Conservation (phyloP, 2,329 filamentous ascomycete genomes). For the Venturia carpophila region DNA sequence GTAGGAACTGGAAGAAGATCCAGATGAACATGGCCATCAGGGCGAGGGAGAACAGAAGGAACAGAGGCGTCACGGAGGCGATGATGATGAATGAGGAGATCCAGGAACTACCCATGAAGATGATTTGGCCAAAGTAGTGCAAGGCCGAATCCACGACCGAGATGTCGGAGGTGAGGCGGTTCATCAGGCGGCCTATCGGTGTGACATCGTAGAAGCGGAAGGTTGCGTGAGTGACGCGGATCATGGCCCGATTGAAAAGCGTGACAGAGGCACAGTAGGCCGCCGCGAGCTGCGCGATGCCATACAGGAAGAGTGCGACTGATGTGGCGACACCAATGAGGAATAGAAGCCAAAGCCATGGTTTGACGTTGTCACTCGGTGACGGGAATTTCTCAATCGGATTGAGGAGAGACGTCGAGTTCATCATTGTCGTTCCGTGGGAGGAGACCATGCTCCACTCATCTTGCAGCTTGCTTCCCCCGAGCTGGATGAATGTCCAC, state of each 20-base stretch:
- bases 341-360: conserved; percentile 68
- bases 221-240: conserved; percentile 66
- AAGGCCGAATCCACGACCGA: conserved; percentile 59
- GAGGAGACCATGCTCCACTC: conserved; percentile 10
- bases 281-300: conserved; percentile 49
- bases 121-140: conserved; percentile 42
- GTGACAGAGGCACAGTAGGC: conserved; percentile 68
- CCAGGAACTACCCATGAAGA: conserved; percentile 64
- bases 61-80: conserved; percentile 66
- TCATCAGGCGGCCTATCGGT: conserved; percentile 83
- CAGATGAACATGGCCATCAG: conserved; percentile 62
- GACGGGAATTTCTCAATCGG: conserved; percentile 48
- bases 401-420: conserved; percentile 6
- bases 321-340: conserved; percentile 56
- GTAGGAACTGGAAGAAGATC: conserved; percentile 70
- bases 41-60: conserved; percentile 61
- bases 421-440: neutral
- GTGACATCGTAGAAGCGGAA: conserved; percentile 91
- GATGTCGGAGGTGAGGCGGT: conserved; percentile 83
- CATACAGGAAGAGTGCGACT: conserved; percentile 46
- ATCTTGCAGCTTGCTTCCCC: conserved; percentile 3
- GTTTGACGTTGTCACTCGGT: conserved; percentile 57
- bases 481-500: conserved; percentile 7
- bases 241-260: conserved; percentile 67
- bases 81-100: conserved; percentile 68